A percentile compares a stretch with the other conserved stretches of the same genome.
Conservation (phyloP, 768 basidiomycete species). For the Russula lepida region DNA sequence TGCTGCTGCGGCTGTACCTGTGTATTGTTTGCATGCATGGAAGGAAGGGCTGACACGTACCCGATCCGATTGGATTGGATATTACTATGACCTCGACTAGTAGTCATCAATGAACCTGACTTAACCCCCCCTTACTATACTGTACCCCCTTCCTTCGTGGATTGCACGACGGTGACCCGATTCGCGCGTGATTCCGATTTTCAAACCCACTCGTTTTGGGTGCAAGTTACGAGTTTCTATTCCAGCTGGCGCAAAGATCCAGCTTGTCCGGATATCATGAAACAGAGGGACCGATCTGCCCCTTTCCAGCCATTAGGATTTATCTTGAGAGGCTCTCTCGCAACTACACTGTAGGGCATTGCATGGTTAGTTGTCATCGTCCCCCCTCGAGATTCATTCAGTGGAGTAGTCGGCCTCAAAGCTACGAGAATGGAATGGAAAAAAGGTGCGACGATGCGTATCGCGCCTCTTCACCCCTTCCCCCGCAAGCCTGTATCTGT, state of each 20-base stretch:
- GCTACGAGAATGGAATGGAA: neutral
- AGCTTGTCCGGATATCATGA: neutral
- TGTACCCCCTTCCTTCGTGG: too few species aligned
- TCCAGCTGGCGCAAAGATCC: neutral
- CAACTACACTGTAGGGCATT: neutral
- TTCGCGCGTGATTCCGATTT: neutral
- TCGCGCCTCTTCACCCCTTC: neutral
- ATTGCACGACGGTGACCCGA: neutral
- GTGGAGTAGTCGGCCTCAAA: neutral
- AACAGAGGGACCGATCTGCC: neutral
- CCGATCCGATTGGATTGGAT: too few species aligned
- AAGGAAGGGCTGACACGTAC: neutral
- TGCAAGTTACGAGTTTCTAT: neutral
- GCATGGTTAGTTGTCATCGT: neutral
- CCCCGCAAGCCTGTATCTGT: neutral
- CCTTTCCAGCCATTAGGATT: neutral
- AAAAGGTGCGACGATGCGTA: neutral
- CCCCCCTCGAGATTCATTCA: too few species aligned
- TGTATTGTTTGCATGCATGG: neutral
- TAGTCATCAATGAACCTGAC: neutral
- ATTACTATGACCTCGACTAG: too few species aligned
- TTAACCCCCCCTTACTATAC: too few species aligned
- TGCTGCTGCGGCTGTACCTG: neutral
- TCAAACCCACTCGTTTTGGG: neutral
- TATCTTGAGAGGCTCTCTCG: neutral